Base-by-base conservation (phyloP, 2,329 filamentous ascomycete species). In the Penicillium vulpinum region DNA sequence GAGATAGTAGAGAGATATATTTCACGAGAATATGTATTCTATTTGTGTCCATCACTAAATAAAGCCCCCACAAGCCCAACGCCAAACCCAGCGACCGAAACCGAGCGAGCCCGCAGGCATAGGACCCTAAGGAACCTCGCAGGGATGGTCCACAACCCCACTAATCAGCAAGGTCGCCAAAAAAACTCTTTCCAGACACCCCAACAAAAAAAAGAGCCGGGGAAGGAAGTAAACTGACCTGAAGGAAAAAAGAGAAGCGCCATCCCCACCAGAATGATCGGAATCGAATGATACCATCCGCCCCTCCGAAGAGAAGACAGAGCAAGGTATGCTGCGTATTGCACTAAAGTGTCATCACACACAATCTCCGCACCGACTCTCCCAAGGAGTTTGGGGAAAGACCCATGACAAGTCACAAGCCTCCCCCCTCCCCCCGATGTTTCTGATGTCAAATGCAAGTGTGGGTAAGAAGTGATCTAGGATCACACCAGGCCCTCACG, bases 341-440 rank as follows among this genome's bases (percentile, higher is more conserved):
- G 91, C 88, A 93, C 91, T 94, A 83, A 91, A 92, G 90, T 91
- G 86, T 87, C 86, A 76, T 81, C 80, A 85, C 84, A 85, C 84
- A 92, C 90, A 87, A 93, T 92, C 90, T 93, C 89, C 90, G 89
- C 90, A 92, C 89, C 83, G 88, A 86, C 90, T 90, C 83, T 89
- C 89, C 90, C 90, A 94, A 87, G 90, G 89, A 86, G 81, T 36
- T 36, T 6, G 36, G 39, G 24, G 22, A 47, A 82, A 76, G 73
- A 44, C 54, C 33, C 67, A 73, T 67, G 65, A 61, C 58, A 62
- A 68, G 68, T 44, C 22, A 46, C 52, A 44, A 48, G 31, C 29
- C 29, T 26, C 15, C n/a, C 22, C 54, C 46, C 40, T 73, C 77
- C 85, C 9, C 86, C 89, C 88, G 88, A 85, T 81, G 83, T 93